Evolutionary conservation across 163 green algal genomes (phyloP).

Genomic region (Scenedesmus sp.): DNA sequence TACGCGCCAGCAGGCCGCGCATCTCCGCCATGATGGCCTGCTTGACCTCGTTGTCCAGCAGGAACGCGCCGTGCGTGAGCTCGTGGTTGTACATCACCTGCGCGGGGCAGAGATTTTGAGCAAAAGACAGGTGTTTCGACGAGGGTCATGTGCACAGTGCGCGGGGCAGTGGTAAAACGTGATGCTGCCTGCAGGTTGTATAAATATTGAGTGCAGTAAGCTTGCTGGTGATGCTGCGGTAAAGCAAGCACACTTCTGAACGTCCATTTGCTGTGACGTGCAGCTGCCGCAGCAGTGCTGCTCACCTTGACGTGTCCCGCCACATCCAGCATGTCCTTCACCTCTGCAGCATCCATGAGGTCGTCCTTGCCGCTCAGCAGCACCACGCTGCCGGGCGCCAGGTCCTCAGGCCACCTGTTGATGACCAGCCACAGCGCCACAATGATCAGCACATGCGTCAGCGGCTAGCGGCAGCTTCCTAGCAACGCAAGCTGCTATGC

Average conservation of each 20-base stretch:
- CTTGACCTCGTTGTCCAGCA: conserved; percentile 54
- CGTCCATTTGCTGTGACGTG: too few relatives aligned
- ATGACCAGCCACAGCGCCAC: not conserved
- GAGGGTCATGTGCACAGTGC: not conserved
- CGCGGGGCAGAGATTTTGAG: not conserved
- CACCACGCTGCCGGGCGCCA: conserved; percentile 51
- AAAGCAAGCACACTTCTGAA: too few relatives aligned
- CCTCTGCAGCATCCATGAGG: conserved; percentile 50
- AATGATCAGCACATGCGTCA: not conserved
- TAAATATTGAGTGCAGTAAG: not conserved
- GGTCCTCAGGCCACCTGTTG: conserved; percentile 44
- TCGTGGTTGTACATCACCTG: conserved; percentile 51
- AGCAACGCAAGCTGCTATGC: not conserved
- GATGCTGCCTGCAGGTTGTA: not conserved
- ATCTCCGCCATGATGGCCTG: conserved; percentile 44
- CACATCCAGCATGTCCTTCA: conserved; percentile 53
- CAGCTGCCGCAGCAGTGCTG: not conserved
- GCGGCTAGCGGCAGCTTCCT: not conserved
- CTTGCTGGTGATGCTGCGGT: too few relatives aligned
- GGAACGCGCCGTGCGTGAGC: conserved; percentile 19
- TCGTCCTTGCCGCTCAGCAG: conserved; percentile 48
- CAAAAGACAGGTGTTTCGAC: not conserved
- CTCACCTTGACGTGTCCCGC: conserved; percentile 52
- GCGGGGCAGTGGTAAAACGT: not conserved
- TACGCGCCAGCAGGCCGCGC: conserved; percentile 43